Evolutionary conservation across 192 early-diverging fungal genomes (phyloP).

Genomic region (Pecoramyces ruminantium): DNA sequence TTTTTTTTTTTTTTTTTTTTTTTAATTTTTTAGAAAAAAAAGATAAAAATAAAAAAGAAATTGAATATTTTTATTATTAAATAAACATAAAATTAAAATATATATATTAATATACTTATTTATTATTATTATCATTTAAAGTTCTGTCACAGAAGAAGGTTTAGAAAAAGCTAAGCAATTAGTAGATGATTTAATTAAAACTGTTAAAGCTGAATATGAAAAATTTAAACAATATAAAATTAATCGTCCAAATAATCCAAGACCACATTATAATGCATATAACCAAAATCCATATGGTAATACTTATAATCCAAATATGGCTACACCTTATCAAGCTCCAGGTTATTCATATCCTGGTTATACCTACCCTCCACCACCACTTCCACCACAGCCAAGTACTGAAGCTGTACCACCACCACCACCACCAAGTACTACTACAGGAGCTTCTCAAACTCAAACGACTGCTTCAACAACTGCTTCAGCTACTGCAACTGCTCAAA

Average conservation of each 20-base stretch:
- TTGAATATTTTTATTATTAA: too few relatives aligned
- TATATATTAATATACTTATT: too few relatives aligned
- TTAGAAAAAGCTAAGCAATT: constrained; percentile 48
- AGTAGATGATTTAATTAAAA: constrained; percentile 59
- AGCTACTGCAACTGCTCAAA: neutral
- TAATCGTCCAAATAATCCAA: neutral
- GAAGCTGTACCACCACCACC: neutral
- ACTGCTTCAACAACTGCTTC: neutral
- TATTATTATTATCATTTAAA: constrained; percentile 26
- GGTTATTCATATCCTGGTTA: neutral
- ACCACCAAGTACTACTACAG: neutral
- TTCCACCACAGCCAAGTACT: neutral
- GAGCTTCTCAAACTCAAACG: neutral
- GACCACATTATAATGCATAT: neutral
- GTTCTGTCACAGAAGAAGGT: constrained; percentile 43
- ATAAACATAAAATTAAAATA: too few relatives aligned
- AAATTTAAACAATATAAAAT: constrained; percentile 14
- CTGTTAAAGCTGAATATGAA: constrained; percentile 55
- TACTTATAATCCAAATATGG: neutral
- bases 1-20: too few relatives aligned
- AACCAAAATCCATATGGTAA: neutral
- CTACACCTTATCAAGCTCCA: neutral
- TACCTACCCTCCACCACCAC: neutral
- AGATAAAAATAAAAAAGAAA: too few relatives aligned
- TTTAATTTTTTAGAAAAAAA: too few relatives aligned